Evolutionary conservation across 805 yeast species (phyloP).

Genomic region (Cyberlindnera suaveolens): DNA sequence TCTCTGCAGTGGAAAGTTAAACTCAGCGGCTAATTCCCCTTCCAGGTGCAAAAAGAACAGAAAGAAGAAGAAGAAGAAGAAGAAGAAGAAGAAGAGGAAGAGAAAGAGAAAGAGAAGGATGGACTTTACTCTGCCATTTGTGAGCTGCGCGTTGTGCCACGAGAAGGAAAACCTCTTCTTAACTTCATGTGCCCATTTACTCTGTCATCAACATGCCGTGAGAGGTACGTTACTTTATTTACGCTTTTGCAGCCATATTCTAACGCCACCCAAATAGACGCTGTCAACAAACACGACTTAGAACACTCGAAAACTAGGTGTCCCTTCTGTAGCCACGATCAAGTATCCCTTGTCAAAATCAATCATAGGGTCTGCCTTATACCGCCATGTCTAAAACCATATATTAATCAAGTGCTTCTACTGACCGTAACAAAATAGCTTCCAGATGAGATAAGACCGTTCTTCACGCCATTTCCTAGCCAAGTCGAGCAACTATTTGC

Average conservation of each 20-base stretch:
- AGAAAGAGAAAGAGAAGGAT: conserved; percentile 1
- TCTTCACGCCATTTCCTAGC: conserved; percentile 18
- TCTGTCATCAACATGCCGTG: conserved; percentile 28
- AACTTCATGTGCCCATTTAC: conserved; percentile 34
- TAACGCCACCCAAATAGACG: not conserved
- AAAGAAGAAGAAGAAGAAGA: not conserved
- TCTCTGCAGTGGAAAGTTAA: too few species aligned
- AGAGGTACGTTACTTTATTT: conserved; percentile 5
- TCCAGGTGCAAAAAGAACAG: too few species aligned
- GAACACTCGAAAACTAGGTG: conserved; percentile 10
- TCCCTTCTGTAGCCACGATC: conserved; percentile 12
- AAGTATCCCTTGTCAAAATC: conserved; percentile 14
- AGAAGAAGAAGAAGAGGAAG: not conserved
- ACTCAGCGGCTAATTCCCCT: too few species aligned
- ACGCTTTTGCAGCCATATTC: not conserved
- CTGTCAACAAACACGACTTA: conserved; percentile 1
- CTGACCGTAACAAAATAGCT: conserved; percentile 1
- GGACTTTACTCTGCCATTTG: conserved; percentile 24
- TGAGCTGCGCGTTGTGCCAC: conserved; percentile 30
- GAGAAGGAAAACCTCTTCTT: conserved; percentile 23
- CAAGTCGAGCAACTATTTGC: conserved; percentile 22
- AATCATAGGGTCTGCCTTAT: conserved; percentile 6
- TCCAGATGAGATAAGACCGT: conserved; percentile 18
- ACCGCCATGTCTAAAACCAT: not conserved
- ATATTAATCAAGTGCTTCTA: too few species aligned